Conservation (phyloP, 2,329 filamentous ascomycete species). For the Fusarium longipes region DNA sequence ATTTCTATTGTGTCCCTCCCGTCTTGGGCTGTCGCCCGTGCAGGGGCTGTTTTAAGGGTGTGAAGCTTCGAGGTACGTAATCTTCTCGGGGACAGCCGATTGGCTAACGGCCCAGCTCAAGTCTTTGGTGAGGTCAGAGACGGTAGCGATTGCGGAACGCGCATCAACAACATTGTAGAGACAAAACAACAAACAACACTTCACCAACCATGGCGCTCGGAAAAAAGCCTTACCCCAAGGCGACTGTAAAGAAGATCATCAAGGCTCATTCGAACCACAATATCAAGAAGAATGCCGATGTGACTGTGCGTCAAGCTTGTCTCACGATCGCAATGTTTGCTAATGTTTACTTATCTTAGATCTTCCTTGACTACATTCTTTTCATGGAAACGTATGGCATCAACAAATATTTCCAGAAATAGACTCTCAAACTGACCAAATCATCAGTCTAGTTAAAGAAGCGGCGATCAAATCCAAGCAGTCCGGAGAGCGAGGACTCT, state of each 20-base stretch:
- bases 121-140: slow-evolving; percentile 41
- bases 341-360: slow-evolving; percentile 62
- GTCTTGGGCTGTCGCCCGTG: neutral
- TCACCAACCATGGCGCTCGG: slow-evolving; percentile 54
- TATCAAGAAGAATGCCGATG: slow-evolving; percentile 86
- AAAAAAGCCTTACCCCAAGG: slow-evolving; percentile 84
- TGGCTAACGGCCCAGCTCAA: slow-evolving; percentile 28
- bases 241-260: slow-evolving; percentile 87
- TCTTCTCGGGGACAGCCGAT: slow-evolving; percentile 40
- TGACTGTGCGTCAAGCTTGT: slow-evolving; percentile 69
- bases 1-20: neutral
- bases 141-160: slow-evolving; percentile 27
- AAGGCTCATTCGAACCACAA: slow-evolving; percentile 87
- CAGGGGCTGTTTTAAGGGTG: slow-evolving; percentile 5
- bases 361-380: slow-evolving; percentile 85
- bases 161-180: slow-evolving; percentile 43
- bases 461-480: slow-evolving; percentile 80
- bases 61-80: slow-evolving; percentile 36
- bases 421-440: neutral
- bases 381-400: slow-evolving; percentile 74
- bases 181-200: slow-evolving; percentile 24
- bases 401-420: neutral
- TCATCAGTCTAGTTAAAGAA: slow-evolving; percentile 77
- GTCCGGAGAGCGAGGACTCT: slow-evolving; percentile 77
- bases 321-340: slow-evolving; percentile 30